Base-by-base conservation (phyloP, 164 flowering plant genomes). In the Sedum album region DNA sequence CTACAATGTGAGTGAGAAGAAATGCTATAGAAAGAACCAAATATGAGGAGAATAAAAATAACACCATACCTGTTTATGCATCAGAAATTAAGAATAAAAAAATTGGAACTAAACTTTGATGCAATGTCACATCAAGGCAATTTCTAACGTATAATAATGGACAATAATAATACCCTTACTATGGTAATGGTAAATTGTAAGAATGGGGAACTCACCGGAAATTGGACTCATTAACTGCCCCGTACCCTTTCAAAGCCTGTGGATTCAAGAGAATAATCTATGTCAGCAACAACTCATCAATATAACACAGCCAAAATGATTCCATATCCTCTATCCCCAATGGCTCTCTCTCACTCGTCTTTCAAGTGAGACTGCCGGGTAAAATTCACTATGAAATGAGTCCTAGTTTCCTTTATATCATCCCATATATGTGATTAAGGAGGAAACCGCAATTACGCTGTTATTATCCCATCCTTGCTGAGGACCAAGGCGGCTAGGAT, bases 401-500 rank as follows among this genome's bases (percentile, higher is more conserved):
- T 84, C 86, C 94, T 86, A 89, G 80, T 69, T 80, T 88, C 88
- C 79, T 71, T 87, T 76, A 78, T 83, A 85, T 80, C 91, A 94
- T 87, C 96, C 93, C 93, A 94, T 86, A 96, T 96, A 87, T 76
- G 82, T 80, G 84, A 77, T 86, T 90, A 89, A 88, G 85, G 42
- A 30, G 88, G 86, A 83, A 92, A 92, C 97, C 89, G 83, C 97
- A 92, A 90, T 95, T 95, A 95, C 98, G 97, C 98, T 95, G 98
- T 90, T 90, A 92, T 88, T 90, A 80, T 95, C 97, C 98, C 99
- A 95, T 90, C 97, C 94, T 82, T 89, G 98, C 84, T 85, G 98
- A 78, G 72, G 88, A 76, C 85, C 93, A 85, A 86, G 88, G 83
- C 97, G 98, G 71, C 93, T 89, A 76, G 86, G 93, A 80, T 95